These are phyloP conservation scores for Lachancea meyersii DNA, from an alignment of 805 yeast species.

Conservation along the genomic window DNA sequence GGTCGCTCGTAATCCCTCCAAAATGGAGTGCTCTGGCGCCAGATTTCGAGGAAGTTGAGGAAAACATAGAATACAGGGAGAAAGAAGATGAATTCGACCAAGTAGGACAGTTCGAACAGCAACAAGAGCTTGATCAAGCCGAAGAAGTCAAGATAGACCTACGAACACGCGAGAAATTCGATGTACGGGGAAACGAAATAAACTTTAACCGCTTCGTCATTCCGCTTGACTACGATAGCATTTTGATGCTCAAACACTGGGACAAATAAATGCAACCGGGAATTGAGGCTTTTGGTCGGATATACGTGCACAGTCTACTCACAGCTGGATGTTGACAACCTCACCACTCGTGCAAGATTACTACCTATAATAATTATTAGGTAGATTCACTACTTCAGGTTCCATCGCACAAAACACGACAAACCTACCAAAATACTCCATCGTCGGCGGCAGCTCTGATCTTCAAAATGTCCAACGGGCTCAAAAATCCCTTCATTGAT, in stretches of 20 bases:
- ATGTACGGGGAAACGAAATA: constrained; percentile 66
- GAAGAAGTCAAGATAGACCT: constrained; percentile 63
- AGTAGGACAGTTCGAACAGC: constrained; percentile 56
- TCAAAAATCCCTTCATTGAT: constrained; percentile 29
- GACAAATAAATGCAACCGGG: background rate
- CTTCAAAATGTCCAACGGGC: constrained; percentile 12
- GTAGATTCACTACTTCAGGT: background rate
- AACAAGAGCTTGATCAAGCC: constrained; percentile 55
- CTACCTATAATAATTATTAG: background rate
- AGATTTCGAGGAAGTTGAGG: constrained; percentile 91
- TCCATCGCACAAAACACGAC: background rate
- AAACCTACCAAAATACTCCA: background rate
- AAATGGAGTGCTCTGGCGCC: constrained; percentile 97
- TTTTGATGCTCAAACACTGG: constrained; percentile 24
- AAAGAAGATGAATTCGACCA: constrained; percentile 89
- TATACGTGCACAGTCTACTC: too few relatives aligned
- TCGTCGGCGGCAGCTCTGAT: background rate
- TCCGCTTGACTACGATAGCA: constrained; percentile 39
- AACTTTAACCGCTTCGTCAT: constrained; percentile 50
- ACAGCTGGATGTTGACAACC: too few relatives aligned
- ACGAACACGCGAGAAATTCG: constrained; percentile 52
- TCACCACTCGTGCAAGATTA: background rate
- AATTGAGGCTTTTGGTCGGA: background rate
- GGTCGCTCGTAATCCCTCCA: constrained; percentile 80
- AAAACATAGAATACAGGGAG: constrained; percentile 81